Evolutionary conservation across 148 eudicot species (phyloP), one percentile per base, ranked within the genome.

Genomic region (Rhododendron vialii): DNA sequence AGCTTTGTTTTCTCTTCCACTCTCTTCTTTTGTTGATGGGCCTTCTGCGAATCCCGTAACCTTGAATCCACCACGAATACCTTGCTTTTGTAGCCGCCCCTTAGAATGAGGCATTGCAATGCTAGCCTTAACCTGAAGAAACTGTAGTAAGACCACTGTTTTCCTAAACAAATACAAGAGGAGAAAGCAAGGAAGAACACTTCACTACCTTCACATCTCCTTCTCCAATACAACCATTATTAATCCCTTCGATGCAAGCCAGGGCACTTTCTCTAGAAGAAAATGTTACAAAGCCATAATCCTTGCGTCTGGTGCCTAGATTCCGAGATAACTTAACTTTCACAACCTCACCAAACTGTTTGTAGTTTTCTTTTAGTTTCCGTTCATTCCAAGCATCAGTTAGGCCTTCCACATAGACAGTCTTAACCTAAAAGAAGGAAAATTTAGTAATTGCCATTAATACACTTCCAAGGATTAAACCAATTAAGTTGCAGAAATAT

Each of bases 201-300:
- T 28, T 82, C 69, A 45, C 57, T 77, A 85, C 87, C 89, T 76
- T 85, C 59, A 73, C 67, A n/a, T 71, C 77, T 84, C 82, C 87
- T 82, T 48, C 80, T 45, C 74, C 90, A 78, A 50, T 82, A 36
- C 15, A 9, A 77, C 85, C 67, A n/a, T 78, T 79, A 63, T 86
- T 85, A 55, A 88, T 83, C 83, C 86, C 90, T 77, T 85, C 86
- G 48, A 88, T 69, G 71, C 89, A 88, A 82, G 86, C 90, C 15
- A 82, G 83, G 48, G 88, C 86, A 86, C 74, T 83, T 82, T 88
- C 89, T 47, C 83, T 57, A 82, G 87, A 82, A 77, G 85, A 17
- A 78, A 88, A 88, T n/a, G 85, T 76, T 26, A 88, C 67, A 55
- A 82, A 85, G 75, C 90, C 90, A 85, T 55, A 88, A 78, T 76